A percentile compares a stretch with the other conserved stretches of the same genome.
Evolutionary conservation across 2,329 filamentous ascomycete species (phyloP).

Genomic region (Aureobasidium melanogenum): DNA sequence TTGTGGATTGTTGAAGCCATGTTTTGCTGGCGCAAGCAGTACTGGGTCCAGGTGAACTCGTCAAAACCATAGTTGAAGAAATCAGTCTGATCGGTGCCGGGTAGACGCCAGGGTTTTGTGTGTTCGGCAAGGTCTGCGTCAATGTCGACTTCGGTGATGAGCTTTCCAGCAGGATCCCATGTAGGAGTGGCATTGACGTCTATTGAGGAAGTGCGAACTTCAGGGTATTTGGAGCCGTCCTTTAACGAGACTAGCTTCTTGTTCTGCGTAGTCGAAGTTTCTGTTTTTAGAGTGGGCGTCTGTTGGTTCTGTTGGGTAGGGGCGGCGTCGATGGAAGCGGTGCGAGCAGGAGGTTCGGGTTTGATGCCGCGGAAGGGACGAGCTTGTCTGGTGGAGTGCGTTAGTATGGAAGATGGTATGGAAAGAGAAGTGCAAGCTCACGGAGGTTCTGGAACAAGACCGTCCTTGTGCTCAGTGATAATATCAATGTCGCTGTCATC

Average conservation of each 20-base stretch:
- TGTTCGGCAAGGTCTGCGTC: constrained; percentile 51
- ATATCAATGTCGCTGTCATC: constrained; percentile 38
- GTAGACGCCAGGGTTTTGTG: constrained; percentile 90
- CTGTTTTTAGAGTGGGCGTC: constrained; percentile 19
- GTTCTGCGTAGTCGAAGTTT: constrained; percentile 12
- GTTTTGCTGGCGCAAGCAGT: constrained; percentile 78
- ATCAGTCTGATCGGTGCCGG: constrained; percentile 87
- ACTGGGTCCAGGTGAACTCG: constrained; percentile 95
- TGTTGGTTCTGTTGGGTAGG: constrained; percentile 28
- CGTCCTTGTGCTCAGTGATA: constrained; percentile 40
- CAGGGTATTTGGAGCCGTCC: constrained; percentile 56
- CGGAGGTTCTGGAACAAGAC: constrained; percentile 28
- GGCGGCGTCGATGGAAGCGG: constrained; percentile 16
- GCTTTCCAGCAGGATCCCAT: constrained; percentile 59
- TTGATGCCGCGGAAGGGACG: constrained; percentile 17
- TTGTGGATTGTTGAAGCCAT: constrained; percentile 60
- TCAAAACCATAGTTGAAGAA: constrained; percentile 99
- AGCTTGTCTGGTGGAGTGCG: constrained; percentile 2
- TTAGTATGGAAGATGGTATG: neutral
- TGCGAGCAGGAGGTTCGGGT: constrained; percentile 18
- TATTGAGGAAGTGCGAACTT: constrained; percentile 64
- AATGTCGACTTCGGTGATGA: constrained; percentile 51
- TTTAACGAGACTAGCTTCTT: constrained; percentile 13
- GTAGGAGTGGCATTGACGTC: constrained; percentile 76
- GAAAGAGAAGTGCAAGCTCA: constrained; percentile 14